Evolutionary conservation across 805 yeast species (phyloP).

Genomic region (Schwanniomyces pseudopolymorphus): DNA sequence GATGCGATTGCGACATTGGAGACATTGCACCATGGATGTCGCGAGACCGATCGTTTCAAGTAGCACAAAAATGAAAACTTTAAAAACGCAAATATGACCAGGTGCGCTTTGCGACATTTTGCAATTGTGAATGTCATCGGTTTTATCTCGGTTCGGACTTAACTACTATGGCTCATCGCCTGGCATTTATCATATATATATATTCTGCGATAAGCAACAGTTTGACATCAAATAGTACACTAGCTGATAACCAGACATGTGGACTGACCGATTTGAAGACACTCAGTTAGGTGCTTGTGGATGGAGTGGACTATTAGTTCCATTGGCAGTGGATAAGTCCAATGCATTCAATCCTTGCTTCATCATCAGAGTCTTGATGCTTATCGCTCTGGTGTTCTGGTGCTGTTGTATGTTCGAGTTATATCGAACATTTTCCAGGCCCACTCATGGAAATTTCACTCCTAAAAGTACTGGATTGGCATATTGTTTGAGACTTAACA

Average conservation of each 20-base stretch:
- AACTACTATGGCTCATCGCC: not conserved
- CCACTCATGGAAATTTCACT: constrained; percentile 14
- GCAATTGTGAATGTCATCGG: not conserved
- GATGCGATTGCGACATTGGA: not conserved
- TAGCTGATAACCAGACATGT: not conserved
- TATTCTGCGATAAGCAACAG: too few species aligned
- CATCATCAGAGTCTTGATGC: constrained; percentile 12
- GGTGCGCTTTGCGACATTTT: not conserved
- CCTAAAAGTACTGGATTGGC: constrained; percentile 24
- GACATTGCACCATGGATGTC: too few species aligned
- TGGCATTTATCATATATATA: not conserved
- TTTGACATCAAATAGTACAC: too few species aligned
- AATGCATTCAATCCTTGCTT: constrained; percentile 40
- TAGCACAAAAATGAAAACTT: too few species aligned
- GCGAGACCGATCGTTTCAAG: not conserved
- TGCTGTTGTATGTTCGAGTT: constrained; percentile 2
- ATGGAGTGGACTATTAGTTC: constrained; percentile 17
- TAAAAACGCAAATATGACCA: too few species aligned
- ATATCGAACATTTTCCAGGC: not conserved
- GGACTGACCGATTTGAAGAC: not conserved
- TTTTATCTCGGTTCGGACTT: not conserved
- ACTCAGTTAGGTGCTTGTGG: not conserved
- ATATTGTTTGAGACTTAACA: constrained; percentile 19
- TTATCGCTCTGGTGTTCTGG: constrained; percentile 8
- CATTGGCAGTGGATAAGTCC: constrained; percentile 6